phyloP scores from a whole-genome alignment of 257 asterid species.

The Gardenia jasminoides region DNA sequence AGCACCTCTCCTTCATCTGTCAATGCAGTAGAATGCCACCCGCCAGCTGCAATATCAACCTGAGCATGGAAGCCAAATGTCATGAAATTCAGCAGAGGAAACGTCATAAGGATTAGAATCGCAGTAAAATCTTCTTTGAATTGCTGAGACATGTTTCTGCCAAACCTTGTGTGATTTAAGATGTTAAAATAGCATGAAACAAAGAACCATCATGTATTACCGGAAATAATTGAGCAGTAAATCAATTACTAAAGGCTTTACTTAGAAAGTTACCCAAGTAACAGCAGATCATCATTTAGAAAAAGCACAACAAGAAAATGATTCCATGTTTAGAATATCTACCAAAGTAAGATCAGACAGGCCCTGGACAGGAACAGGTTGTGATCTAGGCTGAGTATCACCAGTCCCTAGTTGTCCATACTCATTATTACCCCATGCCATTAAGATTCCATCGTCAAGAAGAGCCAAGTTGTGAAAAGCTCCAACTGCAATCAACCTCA shows the following conservation, averaged over 20 bases:
- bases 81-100: neutral
- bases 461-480: constrained; percentile 99
- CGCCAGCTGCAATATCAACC: constrained; percentile 99
- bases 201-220: constrained; percentile 1
- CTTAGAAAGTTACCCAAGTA: neutral
- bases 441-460: constrained; percentile 67
- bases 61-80: constrained; percentile 33
- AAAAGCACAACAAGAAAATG: constrained; percentile 4
- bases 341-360: constrained; percentile 82
- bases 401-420: constrained; percentile 99
- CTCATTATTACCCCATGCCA: constrained; percentile 99
- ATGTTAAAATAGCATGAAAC: constrained; percentile 3
- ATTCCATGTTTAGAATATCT: constrained; percentile 27
- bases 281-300: neutral
- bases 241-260: neutral
- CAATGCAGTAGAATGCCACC: constrained; percentile 98
- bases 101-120: neutral
- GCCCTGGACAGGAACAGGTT: constrained; percentile 90
- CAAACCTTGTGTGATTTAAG: no score
- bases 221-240: neutral
- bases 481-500: constrained; percentile 80
- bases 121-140: neutral
- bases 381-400: constrained; percentile 98
- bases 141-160: neutral
- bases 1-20: constrained; percentile 93